Base-by-base conservation (phyloP, 345 rosid genomes). In the Lepidium africanum region DNA sequence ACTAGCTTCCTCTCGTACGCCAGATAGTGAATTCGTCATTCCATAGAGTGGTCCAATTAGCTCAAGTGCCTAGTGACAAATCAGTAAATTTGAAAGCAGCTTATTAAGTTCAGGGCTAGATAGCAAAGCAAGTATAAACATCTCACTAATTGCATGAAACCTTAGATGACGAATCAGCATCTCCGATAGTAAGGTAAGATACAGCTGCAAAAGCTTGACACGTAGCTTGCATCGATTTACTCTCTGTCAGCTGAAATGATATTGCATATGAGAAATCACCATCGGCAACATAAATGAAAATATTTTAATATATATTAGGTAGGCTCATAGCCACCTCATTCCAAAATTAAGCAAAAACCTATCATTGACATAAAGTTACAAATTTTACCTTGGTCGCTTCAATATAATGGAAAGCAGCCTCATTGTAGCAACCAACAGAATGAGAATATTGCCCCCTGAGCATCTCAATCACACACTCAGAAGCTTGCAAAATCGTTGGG, bases 371-470 rank as follows among this genome's bases (percentile, higher is more conserved):
- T 13, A 33, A 38, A 21, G 39, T 30, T 49, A 53, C 35, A 32
- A 21, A 41, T 15, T 37, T 59, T 67, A 90, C 98, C 87, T 94
- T 91, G 68, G 93, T 86, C 16, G 93, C 99, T 82, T 86, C 96
- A 21, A 87, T 73, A 77, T 75, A 91, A 82, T 94, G 99, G 84
- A 87, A 94, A 74, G 91, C 88, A 52, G 99, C 97, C 81, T 91
- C 99, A 74, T 72, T 72, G 64, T 91, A 87, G 81, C 97, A 94
- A 70, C 96, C 96, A 81, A 91, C 93, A 70, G 91, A 85, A 78
- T 94, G 99, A 58, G 96, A 89, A 74, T 91, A 94, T 70, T 94
- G 99, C 54, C 97, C 99, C 65, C 97, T 89, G 11, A 94, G 97
- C 99, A 91, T 86, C 88, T 94, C 92, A 76, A 94, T 87, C 45